Percentiles rank a stretch among this genome's conserved stretches.
phyloP scores from a whole-genome alignment of 345 rosid species.

The Arabidopsis suecica region DNA sequence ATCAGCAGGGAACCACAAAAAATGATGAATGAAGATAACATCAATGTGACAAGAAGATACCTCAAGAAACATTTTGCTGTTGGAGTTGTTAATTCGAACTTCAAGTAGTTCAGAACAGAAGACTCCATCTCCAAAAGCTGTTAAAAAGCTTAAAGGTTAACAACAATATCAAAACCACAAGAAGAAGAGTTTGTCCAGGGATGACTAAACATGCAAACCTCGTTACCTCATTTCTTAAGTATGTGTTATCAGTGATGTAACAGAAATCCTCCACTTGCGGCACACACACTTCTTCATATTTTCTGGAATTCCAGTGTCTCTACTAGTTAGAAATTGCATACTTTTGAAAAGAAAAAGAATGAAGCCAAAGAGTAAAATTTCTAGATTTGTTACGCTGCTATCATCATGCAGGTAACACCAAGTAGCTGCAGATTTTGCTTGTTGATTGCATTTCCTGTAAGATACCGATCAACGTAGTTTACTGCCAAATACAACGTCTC shows the following conservation, averaged over 20 bases:
- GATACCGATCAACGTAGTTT: slow-evolving; percentile 90
- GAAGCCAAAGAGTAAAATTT: not conserved
- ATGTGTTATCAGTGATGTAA: slow-evolving; percentile 93
- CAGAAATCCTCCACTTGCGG: slow-evolving; percentile 95
- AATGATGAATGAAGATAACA: not conserved
- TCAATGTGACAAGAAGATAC: slow-evolving; percentile 45
- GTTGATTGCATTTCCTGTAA: slow-evolving; percentile 78
- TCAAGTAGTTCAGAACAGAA: slow-evolving; percentile 75
- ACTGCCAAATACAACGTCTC: slow-evolving; percentile 86
- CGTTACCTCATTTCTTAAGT: slow-evolving; percentile 89
- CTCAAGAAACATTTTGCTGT: slow-evolving; percentile 88
- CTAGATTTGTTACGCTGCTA: slow-evolving; percentile 73
- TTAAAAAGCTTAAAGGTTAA: slow-evolving; percentile 11
- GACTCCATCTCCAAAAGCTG: slow-evolving; percentile 97
- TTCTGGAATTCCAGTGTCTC: slow-evolving; percentile 52
- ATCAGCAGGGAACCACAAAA: slow-evolving; percentile 14
- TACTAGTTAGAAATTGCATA: slow-evolving; percentile 9
- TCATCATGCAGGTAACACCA: slow-evolving; percentile 94
- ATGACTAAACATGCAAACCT: slow-evolving; percentile 52
- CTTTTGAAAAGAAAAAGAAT: slow-evolving; percentile 1
- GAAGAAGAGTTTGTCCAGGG: slow-evolving; percentile 9
- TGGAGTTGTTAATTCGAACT: slow-evolving; percentile 92
- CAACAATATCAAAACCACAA: slow-evolving; percentile 2
- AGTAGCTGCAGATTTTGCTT: slow-evolving; percentile 87
- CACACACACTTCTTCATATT: slow-evolving; percentile 91